Evolutionary conservation across 2,329 filamentous ascomycete genomes (phyloP), one percentile per base, ranked within the genome.

Genomic region (Geosmithia putterillii): DNA sequence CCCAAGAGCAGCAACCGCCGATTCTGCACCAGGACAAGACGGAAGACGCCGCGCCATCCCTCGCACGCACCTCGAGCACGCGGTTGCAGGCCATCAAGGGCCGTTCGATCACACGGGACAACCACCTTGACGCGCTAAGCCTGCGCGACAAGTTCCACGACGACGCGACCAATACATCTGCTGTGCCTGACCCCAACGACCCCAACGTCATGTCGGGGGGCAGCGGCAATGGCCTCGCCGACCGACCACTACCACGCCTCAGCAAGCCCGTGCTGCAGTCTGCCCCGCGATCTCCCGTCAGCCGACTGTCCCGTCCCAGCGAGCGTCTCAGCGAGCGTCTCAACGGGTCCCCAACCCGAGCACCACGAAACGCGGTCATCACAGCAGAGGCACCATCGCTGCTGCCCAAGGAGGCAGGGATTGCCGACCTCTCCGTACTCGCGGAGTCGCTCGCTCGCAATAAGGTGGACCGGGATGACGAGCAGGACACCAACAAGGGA

Each of bases 341-440:
- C n/a, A n/a, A n/a, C n/a, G n/a, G n/a, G n/a, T n/a, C n/a, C n/a
- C n/a, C n/a, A n/a, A n/a, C n/a, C n/a, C n/a, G n/a, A n/a, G n/a
- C n/a, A n/a, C n/a, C n/a, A n/a, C n/a, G n/a, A n/a, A n/a, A n/a
- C n/a, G n/a, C n/a, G n/a, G n/a, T n/a, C n/a, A n/a, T n/a, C n/a
- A n/a, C n/a, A n/a, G n/a, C 28, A 32, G 15, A 12, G 28, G 5
- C 28, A 32, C 4, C 28, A 32, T 9, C 28, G 28, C 28, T 14
- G 10, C 4, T 32, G 10, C 28, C 28, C 28, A 32, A 32, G 10
- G 28, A 32, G 10, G 10, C 15, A 32, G 28, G 28, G 47, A 44
- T 32, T 57, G 57, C 37, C 47, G 51, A 23, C 22, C 38, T 20
- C 38, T 20, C 19, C 20, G 22, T 21, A 8, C 17, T 38, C 15